Conservation (phyloP, 176 grass and related monocot genomes). For the Carex kokanica region DNA sequence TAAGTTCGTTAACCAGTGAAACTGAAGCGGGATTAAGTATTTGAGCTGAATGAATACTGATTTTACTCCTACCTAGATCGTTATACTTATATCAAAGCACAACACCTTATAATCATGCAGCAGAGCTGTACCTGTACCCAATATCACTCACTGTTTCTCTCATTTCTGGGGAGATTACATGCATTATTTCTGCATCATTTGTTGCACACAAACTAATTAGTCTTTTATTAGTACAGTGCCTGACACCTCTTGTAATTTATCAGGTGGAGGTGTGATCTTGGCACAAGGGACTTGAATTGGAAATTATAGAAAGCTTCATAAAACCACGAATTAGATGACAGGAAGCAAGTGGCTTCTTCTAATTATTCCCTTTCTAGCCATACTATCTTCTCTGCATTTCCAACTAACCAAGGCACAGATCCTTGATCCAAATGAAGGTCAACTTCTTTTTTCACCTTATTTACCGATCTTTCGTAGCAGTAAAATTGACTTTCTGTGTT, state of each 20-base stretch:
- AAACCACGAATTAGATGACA: background rate
- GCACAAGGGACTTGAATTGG: background rate
- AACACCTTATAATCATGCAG: background rate
- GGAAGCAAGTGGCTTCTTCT: background rate
- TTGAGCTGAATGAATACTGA: background rate
- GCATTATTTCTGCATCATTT: background rate
- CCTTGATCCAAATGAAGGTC: conserved; percentile 83
- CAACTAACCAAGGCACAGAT: conserved; percentile 40
- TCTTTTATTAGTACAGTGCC: background rate
- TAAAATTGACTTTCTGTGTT: conserved; percentile 15
- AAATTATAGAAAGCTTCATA: background rate
- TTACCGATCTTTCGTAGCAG: background rate
- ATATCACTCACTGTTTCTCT: background rate
- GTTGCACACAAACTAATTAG: background rate
- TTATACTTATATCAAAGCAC: background rate
- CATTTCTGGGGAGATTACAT: background rate
- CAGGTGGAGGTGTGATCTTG: background rate
- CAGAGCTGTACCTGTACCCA: background rate
- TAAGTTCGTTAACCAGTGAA: background rate
- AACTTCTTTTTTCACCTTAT: conserved; percentile 7
- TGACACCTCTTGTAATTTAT: background rate
- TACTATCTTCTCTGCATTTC: conserved; percentile 31
- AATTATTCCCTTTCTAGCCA: conserved; percentile 15
- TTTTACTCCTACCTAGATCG: background rate
- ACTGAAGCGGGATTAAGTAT: background rate